Base-by-base conservation (phyloP, 164 flowering plant species). In the Umbellularia californica region DNA sequence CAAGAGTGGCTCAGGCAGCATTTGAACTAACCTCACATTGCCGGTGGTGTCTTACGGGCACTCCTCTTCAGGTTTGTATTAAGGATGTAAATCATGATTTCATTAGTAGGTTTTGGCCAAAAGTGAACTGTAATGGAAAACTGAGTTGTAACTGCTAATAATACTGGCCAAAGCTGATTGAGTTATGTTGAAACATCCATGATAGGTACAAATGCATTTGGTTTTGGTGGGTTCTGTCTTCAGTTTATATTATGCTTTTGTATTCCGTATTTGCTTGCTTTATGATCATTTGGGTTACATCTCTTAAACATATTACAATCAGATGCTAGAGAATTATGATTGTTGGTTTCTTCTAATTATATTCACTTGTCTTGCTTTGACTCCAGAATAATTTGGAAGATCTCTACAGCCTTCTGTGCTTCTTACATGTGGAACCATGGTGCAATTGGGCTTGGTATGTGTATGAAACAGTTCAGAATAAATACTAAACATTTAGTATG, bases 41-140 rank as follows among this genome's bases (percentile, higher is more conserved):
- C 77, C 79, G 95, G 58, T 93, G 98, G 98, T 93, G 98, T 81
- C 86, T 91, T 24, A 91, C 98, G 2, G 95, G 98, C 25, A 93
- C 96, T 17, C 96, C 96, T 74, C 85, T 93, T 74, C 97, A 91
- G 96, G 97, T 90, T 62, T 64, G 30, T 14, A 55, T 55, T 14
- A 55, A 14, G 20, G n/a, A 55, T 15, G 5, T 3, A 55, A 15
- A 55, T 55, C 60, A 55, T 55, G 47, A 55, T 55, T 17, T 55
- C 20, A 55, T 55, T 55, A 52, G 20, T 52, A 55, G 60, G n/a
- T 55, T 14, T 20, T 3, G 17, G 20, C 60, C 20, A 55, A 55
- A 55, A 20, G n/a, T 55, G 60, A 55, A 15, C n/a, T 55, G 60
- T 55, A 55, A 55, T 55, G 17, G 60, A 20, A 55, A 55, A 15